A percentile compares a stretch with the other conserved stretches of the same genome.
Conservation (phyloP, 225 moss, liverwort and hornwort genomes). For the Neckera pumila region DNA sequence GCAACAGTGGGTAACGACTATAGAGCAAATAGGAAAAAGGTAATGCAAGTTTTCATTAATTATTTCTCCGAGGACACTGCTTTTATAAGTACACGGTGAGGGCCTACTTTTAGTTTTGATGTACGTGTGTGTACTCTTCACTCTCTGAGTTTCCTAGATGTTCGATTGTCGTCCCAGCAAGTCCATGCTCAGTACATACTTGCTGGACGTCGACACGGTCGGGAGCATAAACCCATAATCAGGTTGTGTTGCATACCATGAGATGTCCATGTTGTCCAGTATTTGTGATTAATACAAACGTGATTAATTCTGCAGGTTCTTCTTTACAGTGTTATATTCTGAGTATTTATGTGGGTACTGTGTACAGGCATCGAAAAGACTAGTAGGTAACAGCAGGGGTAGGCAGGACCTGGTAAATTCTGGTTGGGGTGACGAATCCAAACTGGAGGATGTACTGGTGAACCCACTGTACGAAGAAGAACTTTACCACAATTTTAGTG, state of each 20-base stretch:
- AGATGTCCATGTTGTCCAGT: background rate
- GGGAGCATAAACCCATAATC: background rate
- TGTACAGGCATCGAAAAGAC: constrained; percentile 47
- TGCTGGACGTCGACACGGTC: background rate
- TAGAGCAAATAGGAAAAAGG: constrained; percentile 73
- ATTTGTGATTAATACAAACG: background rate
- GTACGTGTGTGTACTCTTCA: background rate
- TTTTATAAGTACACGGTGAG: background rate
- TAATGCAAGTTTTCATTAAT: background rate
- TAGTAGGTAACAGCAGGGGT: constrained; percentile 91
- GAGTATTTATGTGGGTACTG: background rate
- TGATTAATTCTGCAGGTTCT: background rate
- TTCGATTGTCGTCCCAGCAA: background rate
- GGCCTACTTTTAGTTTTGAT: background rate
- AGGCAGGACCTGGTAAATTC: constrained; percentile 82
- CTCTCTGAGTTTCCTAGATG: background rate
- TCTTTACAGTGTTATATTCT: background rate
- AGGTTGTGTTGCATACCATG: background rate
- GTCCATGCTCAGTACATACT: background rate
- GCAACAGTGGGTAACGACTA: constrained; percentile 79
- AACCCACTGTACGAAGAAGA: constrained; percentile 72
- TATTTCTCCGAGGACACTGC: background rate
- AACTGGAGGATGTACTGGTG: constrained; percentile 60
- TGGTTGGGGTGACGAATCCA: constrained; percentile 93
- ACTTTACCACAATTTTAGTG: constrained; percentile 52